phyloP scores from a whole-genome alignment of 768 basidiomycete genomes.

The Solioccasus polychromus region DNA sequence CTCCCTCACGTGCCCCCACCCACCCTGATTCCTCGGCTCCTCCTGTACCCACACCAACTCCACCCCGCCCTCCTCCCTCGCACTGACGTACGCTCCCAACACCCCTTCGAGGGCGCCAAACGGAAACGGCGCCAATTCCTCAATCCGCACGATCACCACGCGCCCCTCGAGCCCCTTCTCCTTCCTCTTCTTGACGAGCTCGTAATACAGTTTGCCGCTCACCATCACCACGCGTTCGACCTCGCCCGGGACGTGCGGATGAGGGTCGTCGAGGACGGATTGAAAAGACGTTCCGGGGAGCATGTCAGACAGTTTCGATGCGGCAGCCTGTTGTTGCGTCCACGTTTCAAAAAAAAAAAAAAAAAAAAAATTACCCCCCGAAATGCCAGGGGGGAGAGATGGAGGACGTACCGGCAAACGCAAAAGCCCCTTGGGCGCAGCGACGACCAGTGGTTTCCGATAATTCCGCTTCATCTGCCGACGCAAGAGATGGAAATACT shows the following conservation, averaged over 20 bases:
- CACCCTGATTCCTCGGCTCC: slow-evolving; percentile 86
- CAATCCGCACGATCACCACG: slow-evolving; percentile 73
- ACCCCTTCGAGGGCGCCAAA: slow-evolving; percentile 49
- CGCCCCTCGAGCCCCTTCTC: slow-evolving; percentile 41
- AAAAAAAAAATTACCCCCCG: not conserved
- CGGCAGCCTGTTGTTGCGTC: too few species aligned
- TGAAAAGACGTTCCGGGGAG: slow-evolving; percentile 58
- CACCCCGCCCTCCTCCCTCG: slow-evolving; percentile 37
- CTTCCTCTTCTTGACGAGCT: slow-evolving; percentile 69
- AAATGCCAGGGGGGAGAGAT: not conserved
- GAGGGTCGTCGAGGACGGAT: slow-evolving; percentile 59
- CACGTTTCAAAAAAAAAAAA: too few species aligned
- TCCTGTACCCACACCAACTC: slow-evolving; percentile 73
- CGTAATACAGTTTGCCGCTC: slow-evolving; percentile 87
- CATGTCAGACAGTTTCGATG: slow-evolving; percentile 65
- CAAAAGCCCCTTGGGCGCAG: slow-evolving; percentile 80
- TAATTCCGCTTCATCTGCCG: slow-evolving; percentile 83
- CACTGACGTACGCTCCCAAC: slow-evolving; percentile 45
- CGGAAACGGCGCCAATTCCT: slow-evolving; percentile 89
- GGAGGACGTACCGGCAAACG: slow-evolving; percentile 61
- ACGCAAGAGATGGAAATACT: slow-evolving; percentile 91
- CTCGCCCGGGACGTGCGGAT: slow-evolving; percentile 32
- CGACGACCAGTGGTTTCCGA: slow-evolving; percentile 82
- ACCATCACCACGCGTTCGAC: slow-evolving; percentile 70
- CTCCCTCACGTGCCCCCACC: slow-evolving; percentile 62